Evolutionary conservation across 75 land plant species (phyloP).

Genomic region (Isoetes taiwanensis): DNA sequence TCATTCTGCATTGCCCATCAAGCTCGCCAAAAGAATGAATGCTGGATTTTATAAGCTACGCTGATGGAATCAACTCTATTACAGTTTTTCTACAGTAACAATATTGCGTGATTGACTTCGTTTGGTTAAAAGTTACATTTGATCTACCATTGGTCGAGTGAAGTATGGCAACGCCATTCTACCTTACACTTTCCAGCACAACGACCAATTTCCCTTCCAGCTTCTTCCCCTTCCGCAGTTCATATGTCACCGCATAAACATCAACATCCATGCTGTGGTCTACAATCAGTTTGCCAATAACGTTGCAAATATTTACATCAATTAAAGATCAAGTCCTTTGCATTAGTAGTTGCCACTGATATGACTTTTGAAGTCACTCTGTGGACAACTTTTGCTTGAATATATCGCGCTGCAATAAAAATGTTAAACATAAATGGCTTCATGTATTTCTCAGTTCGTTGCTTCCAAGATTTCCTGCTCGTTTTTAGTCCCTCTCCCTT

Average conservation of each 20-base stretch:
- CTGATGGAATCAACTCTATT: no score
- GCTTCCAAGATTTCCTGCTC: slow-evolving; percentile 1
- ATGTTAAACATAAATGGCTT: not conserved
- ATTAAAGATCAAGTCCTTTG: not conserved
- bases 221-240: not conserved
- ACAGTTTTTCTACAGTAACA: no score
- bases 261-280: not conserved
- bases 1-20: no score
- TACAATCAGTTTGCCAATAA: not conserved
- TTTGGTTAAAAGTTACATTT: no score
- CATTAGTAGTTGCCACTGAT: not conserved
- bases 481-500: slow-evolving; percentile 53
- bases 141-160: no score
- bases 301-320: not conserved
- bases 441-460: not conserved
- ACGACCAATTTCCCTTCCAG: not conserved
- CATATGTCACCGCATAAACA: slow-evolving; percentile 3
- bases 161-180: slow-evolving; percentile 7
- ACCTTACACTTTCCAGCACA: not conserved
- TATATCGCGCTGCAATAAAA: not conserved
- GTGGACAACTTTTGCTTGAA: not conserved
- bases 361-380: not conserved
- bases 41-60: no score
- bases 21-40: no score
- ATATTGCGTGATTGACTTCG: no score